These are phyloP conservation scores for Punica granatum DNA, from an alignment of 345 rosid genomes.

Conservation along the genomic window DNA sequence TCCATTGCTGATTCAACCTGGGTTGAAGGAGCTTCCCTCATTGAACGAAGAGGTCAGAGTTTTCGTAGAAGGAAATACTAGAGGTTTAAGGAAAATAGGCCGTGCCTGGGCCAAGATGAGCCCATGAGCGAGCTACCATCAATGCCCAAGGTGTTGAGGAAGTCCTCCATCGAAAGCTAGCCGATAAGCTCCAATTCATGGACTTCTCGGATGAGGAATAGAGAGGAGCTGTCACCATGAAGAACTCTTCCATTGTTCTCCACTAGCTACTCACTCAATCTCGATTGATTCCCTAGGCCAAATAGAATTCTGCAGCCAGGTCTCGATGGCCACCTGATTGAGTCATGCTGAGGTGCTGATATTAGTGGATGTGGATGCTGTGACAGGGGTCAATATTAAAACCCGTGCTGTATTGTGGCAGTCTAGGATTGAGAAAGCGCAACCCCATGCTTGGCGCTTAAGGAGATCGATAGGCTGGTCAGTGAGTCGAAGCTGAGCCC, in stretches of 20 bases:
- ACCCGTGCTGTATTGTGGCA: constrained; percentile 88
- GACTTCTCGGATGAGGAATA: constrained; percentile 93
- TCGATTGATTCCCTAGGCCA: constrained; percentile 95
- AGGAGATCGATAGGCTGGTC: constrained; percentile 88
- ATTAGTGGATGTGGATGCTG: constrained; percentile 95
- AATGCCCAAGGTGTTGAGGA: too few species aligned
- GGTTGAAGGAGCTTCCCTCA: too few species aligned
- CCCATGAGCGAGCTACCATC: too few species aligned
- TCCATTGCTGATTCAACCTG: too few species aligned
- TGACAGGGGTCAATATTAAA: constrained; percentile 87
- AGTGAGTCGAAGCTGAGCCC: constrained; percentile 75
- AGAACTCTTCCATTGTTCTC: constrained; percentile 83
- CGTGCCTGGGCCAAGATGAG: too few species aligned
- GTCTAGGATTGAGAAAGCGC: constrained; percentile 83
- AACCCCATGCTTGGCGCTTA: constrained; percentile 90
- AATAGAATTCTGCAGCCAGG: constrained; percentile 96
- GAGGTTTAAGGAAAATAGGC: too few species aligned
- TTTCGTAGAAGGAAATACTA: too few species aligned
- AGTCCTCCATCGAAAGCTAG: constrained; percentile 74
- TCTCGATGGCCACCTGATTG: constrained; percentile 79
- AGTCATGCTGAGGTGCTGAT: constrained; percentile 88
- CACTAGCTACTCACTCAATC: constrained; percentile 46
- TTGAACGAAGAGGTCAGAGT: too few species aligned
- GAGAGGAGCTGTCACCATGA: constrained; percentile 93
- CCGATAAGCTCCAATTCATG: constrained; percentile 80